Conservation (phyloP, 495 filamentous ascomycete species). For the Penicillium verhagenii region DNA sequence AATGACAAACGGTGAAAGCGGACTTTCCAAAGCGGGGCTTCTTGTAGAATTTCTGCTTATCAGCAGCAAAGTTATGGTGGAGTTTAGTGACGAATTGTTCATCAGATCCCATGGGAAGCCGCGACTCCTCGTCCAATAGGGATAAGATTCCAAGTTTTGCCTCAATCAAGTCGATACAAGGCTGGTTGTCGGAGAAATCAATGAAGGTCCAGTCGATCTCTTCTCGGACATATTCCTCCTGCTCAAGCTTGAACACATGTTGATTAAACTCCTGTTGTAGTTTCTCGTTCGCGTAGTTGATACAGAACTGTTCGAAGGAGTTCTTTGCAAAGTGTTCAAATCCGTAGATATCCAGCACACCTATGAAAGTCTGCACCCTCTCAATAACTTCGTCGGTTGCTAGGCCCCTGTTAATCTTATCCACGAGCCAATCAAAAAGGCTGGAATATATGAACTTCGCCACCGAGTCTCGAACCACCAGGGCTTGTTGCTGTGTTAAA, state of each 20-base stretch:
- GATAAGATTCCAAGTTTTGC: constrained; percentile 92
- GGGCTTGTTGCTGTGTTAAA: constrained; percentile 87
- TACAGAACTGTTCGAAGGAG: constrained; percentile 99
- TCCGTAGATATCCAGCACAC: constrained; percentile 98
- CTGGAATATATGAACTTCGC: constrained; percentile 99
- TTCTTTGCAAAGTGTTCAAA: constrained; percentile 99
- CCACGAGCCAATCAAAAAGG: constrained; percentile 97
- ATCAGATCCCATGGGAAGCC: constrained; percentile 94
- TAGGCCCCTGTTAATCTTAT: constrained; percentile 86
- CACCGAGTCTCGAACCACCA: constrained; percentile 94
- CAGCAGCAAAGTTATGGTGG: constrained; percentile 85
- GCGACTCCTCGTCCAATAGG: constrained; percentile 92
- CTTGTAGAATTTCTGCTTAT: constrained; percentile 98
- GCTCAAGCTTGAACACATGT: constrained; percentile 99
- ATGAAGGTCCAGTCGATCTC: constrained; percentile 99
- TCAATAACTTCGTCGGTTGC: constrained; percentile 84
- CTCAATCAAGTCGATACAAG: constrained; percentile 99
- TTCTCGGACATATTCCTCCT: constrained; percentile 96
- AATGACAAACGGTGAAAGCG: constrained; percentile 97
- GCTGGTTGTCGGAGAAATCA: constrained; percentile 99
- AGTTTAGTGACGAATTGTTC: constrained; percentile 98
- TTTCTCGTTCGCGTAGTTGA: constrained; percentile 99
- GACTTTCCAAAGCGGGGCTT: constrained; percentile 98
- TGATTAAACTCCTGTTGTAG: constrained; percentile 99
- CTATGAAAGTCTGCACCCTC: constrained; percentile 90